phyloP scores from a whole-genome alignment of 164 flowering plant species.

The Aristolochia fimbriata region DNA sequence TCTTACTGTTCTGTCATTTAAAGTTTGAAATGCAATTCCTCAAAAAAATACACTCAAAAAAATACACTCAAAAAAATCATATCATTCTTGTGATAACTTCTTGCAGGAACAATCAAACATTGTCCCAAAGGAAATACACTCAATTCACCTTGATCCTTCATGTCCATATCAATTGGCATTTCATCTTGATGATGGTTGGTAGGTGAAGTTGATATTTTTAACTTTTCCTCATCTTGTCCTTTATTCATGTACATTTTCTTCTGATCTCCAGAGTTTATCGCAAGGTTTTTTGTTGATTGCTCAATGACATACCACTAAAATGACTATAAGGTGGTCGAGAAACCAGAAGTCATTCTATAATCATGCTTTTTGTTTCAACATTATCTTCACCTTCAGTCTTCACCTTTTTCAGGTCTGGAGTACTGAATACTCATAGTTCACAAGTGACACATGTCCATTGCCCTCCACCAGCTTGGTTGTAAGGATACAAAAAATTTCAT shows the following conservation, averaged over 20 bases:
- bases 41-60: no score
- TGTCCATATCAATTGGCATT: constrained; percentile 79
- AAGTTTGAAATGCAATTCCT: neutral
- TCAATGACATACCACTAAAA: neutral
- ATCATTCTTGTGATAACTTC: neutral
- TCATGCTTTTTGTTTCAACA: neutral
- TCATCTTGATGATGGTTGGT: constrained; percentile 96
- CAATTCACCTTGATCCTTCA: constrained; percentile 71
- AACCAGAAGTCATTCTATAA: neutral
- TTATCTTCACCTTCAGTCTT: neutral
- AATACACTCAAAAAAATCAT: neutral
- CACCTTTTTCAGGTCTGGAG: constrained; percentile 81
- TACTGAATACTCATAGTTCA: constrained; percentile 46
- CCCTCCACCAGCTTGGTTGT: constrained; percentile 97
- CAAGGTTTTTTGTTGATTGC: neutral
- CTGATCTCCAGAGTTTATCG: neutral
- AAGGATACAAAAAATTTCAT: constrained; percentile 22
- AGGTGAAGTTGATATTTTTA: constrained; percentile 10
- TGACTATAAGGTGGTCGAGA: neutral
- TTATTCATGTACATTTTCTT: no score
- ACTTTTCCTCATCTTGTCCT: neutral
- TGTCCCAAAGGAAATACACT: constrained; percentile 57
- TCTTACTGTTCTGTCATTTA: neutral
- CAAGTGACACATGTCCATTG: constrained; percentile 86
- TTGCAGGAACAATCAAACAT: constrained; percentile 77